These are phyloP conservation scores for Pulicaria dysenterica DNA, from an alignment of 129 eudicot species.

Conservation along the genomic window DNA sequence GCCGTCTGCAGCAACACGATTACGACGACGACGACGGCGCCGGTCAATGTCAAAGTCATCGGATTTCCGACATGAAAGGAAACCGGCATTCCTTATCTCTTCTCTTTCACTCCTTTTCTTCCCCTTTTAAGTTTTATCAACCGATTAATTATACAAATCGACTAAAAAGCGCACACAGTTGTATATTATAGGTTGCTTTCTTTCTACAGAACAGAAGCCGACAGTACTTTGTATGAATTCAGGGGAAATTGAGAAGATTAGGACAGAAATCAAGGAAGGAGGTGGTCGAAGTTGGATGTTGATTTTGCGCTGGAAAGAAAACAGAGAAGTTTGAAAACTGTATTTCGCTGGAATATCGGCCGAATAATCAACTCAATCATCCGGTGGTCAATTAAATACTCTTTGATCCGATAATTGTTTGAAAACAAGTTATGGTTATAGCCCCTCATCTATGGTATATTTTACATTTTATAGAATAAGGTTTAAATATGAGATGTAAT, in stretches of 20 bases:
- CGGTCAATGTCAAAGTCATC: slow-evolving; percentile 34
- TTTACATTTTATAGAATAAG: no score
- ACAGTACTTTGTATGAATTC: not conserved
- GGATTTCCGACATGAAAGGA: slow-evolving; percentile 26
- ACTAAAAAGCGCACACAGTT: not conserved
- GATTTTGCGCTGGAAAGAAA: not conserved
- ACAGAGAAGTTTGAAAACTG: slow-evolving; percentile 34
- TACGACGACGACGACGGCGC: slow-evolving; percentile 1
- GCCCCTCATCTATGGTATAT: slow-evolving; percentile 18
- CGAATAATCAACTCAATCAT: slow-evolving; percentile 16
- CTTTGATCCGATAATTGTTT: not conserved
- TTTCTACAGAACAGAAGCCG: not conserved
- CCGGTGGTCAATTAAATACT: slow-evolving; percentile 21
- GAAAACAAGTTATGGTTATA: not conserved
- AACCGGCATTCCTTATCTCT: slow-evolving; percentile 43
- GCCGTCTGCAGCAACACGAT: slow-evolving; percentile 30
- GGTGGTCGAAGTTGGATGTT: slow-evolving; percentile 22
- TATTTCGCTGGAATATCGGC: slow-evolving; percentile 17
- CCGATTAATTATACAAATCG: not conserved
- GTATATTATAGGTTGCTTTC: not conserved
- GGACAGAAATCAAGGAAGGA: slow-evolving; percentile 31
- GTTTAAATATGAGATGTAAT: no score
- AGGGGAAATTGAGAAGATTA: slow-evolving; percentile 6
- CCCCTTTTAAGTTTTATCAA: not conserved
- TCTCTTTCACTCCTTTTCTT: not conserved